phyloP scores from a whole-genome alignment of 345 rosid genomes.

The Sapria himalayana region DNA sequence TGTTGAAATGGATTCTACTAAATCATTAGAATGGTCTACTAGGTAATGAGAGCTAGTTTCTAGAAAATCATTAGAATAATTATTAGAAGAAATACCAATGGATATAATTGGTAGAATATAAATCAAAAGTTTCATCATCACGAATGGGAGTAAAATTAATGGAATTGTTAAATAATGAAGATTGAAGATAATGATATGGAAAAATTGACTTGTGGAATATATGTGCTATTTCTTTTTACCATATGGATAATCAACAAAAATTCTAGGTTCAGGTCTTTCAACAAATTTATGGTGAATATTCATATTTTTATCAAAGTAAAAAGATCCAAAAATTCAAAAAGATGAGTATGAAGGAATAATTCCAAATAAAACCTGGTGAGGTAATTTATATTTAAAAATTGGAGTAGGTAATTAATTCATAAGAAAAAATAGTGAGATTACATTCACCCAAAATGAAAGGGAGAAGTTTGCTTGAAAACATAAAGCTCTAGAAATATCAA shows the following conservation, averaged over 20 bases:
- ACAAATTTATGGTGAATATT: background rate
- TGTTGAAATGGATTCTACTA: rapidly evolving
- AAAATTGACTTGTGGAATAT: no score
- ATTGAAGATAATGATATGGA: no score
- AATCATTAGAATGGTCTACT: background rate
- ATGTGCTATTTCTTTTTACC: background rate
- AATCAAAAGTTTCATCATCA: background rate
- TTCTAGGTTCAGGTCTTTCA: background rate
- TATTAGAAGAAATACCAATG: background rate
- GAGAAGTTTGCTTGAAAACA: background rate
- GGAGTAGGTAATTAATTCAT: background rate
- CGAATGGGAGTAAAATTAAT: background rate
- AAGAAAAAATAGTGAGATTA: background rate
- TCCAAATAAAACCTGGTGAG: background rate
- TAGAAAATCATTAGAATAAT: no score
- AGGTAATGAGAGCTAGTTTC: no score
- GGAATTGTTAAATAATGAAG: no score
- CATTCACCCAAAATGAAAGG: background rate
- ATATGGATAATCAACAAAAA: background rate
- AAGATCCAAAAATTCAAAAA: background rate
- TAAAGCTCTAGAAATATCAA: background rate
- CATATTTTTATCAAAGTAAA: background rate
- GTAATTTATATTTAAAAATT: background rate
- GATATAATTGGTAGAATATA: background rate
- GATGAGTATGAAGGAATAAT: background rate